Conservation (phyloP, 2,329 filamentous ascomycete species). For the Penicillium polonicum region DNA sequence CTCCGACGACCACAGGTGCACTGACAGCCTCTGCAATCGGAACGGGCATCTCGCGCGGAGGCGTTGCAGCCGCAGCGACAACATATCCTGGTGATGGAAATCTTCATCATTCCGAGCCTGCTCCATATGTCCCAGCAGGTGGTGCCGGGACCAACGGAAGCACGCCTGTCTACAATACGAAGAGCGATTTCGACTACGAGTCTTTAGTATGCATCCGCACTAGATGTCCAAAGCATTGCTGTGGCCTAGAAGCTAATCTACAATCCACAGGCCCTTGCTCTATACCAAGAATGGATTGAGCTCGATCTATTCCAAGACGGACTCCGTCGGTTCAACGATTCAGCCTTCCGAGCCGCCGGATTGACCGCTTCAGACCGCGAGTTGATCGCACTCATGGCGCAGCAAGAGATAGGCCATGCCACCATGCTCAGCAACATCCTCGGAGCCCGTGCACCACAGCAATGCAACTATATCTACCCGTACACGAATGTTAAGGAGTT, state of each 20-base stretch:
- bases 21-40: constrained; percentile 53
- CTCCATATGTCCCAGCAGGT: constrained; percentile 69
- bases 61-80: constrained; percentile 61
- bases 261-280: constrained; percentile 54
- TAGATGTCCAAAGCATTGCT: not conserved
- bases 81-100: constrained; percentile 70
- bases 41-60: constrained; percentile 57
- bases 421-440: constrained; percentile 77
- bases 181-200: constrained; percentile 81
- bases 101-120: constrained; percentile 66
- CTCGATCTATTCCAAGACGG: constrained; percentile 79
- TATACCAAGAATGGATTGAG: constrained; percentile 85
- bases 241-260: not conserved
- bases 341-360: constrained; percentile 68
- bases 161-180: constrained; percentile 70
- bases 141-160: constrained; percentile 77
- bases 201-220: constrained; percentile 53
- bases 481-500: constrained; percentile 72
- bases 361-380: constrained; percentile 67
- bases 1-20: constrained; percentile 68
- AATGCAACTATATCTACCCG: constrained; percentile 82
- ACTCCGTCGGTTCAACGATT: constrained; percentile 64
- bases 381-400: constrained; percentile 72
- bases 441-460: constrained; percentile 65
- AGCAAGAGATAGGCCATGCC: constrained; percentile 75